phyloP scores from a whole-genome alignment of 164 flowering plant species.

The Chimonanthus salicifolius region DNA sequence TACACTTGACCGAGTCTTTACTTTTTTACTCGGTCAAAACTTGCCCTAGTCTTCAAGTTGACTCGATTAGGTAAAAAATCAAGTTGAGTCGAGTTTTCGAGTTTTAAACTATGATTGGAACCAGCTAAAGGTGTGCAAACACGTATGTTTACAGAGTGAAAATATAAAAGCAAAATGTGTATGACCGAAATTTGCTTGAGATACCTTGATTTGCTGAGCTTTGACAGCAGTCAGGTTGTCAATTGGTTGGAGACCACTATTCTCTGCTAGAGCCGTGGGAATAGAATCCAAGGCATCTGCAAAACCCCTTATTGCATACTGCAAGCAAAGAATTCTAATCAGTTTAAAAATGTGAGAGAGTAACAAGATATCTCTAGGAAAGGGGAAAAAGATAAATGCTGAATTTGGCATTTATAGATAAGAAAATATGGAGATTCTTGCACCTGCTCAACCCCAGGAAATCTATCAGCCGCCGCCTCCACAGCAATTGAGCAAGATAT shows the following conservation, averaged over 20 bases:
- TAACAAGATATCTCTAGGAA: not conserved
- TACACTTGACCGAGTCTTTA: too few species aligned
- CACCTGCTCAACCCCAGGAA: constrained; percentile 98
- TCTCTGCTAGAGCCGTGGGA: constrained; percentile 99
- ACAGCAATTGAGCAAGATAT: constrained; percentile 95
- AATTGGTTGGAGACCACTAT: constrained; percentile 96
- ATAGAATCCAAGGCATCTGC: constrained; percentile 94
- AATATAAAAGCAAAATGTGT: not conserved
- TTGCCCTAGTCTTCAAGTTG: too few species aligned
- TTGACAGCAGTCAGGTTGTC: constrained; percentile 93
- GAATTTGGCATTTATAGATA: not conserved
- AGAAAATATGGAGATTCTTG: not conserved
- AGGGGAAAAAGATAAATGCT: not conserved
- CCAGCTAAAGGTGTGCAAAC: not conserved
- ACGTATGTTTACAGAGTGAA: not conserved
- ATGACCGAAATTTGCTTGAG: not conserved
- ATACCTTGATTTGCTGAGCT: constrained; percentile 91
- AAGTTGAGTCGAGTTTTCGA: too few species aligned
- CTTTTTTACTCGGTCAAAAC: too few species aligned
- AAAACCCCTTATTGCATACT: constrained; percentile 96
- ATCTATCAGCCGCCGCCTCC: constrained; percentile 89
- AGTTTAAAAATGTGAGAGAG: not conserved
- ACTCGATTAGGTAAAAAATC: too few species aligned
- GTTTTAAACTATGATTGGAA: not conserved
- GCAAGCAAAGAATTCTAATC: constrained; percentile 18